A percentile compares a stretch with the other conserved stretches of the same genome.
Evolutionary conservation across 495 filamentous ascomycete genomes (phyloP).

Genomic region (Podospora tetraspora): DNA sequence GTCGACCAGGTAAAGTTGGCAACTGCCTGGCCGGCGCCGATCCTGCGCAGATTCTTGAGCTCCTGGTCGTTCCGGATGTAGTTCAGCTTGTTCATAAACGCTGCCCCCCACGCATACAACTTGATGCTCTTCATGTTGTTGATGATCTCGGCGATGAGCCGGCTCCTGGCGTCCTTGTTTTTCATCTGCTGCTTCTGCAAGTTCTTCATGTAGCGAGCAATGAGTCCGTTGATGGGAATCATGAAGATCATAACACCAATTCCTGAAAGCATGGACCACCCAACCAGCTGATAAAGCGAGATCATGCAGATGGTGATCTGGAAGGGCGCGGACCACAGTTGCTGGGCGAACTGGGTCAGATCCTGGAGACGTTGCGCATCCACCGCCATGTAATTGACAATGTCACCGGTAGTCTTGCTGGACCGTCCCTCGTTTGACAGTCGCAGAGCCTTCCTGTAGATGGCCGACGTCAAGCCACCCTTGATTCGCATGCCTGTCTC

Average conservation of each 20-base stretch:
- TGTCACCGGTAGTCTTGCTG: slow-evolving; percentile 92
- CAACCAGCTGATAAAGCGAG: slow-evolving; percentile 90
- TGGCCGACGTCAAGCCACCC: slow-evolving; percentile 78
- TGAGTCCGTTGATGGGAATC: slow-evolving; percentile 93
- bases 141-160: slow-evolving; percentile 93
- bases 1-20: slow-evolving; percentile 99
- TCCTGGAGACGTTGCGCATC: slow-evolving; percentile 94
- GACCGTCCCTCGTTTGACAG: slow-evolving; percentile 89
- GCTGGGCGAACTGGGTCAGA: slow-evolving; percentile 89
- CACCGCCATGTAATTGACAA: slow-evolving; percentile 98
- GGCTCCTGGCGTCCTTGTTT: slow-evolving; percentile 92
- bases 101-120: slow-evolving; percentile 93
- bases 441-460: slow-evolving; percentile 84
- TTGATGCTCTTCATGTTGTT: slow-evolving; percentile 99
- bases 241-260: slow-evolving; percentile 94
- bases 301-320: slow-evolving; percentile 94
- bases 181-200: slow-evolving; percentile 97
- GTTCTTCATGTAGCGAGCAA: slow-evolving; percentile 88
- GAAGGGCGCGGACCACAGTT: slow-evolving; percentile 93
- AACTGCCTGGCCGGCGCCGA: slow-evolving; percentile 86
- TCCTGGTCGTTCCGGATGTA: slow-evolving; percentile 93
- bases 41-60: slow-evolving; percentile 89
- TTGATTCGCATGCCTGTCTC: slow-evolving; percentile 96
- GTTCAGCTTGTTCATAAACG: slow-evolving; percentile 96
- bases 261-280: slow-evolving; percentile 92